Percentiles rank a stretch among this genome's conserved stretches.
Conservation (phyloP, 2,329 filamentous ascomycete species). For the Ascochyta pisi region DNA sequence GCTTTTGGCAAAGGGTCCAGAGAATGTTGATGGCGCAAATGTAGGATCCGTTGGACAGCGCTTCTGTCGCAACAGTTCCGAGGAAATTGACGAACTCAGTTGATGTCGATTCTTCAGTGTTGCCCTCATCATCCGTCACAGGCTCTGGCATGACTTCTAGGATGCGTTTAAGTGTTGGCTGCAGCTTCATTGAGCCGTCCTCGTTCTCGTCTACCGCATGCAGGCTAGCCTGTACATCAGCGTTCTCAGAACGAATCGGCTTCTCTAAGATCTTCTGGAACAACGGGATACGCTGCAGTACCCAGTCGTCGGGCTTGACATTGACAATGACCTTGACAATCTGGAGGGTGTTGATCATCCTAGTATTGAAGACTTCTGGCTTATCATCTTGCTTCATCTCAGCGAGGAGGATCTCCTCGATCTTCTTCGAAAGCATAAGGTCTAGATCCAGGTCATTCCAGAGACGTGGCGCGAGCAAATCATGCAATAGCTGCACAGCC, state of each 20-base stretch:
- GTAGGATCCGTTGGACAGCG: slow-evolving; percentile 80
- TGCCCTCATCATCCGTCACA: slow-evolving; percentile 83
- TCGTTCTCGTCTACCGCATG: slow-evolving; percentile 77
- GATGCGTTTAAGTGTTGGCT: slow-evolving; percentile 80
- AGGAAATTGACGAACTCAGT: slow-evolving; percentile 88
- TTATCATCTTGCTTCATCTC: slow-evolving; percentile 64
- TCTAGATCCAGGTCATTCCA: slow-evolving; percentile 95
- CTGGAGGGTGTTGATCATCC: slow-evolving; percentile 92
- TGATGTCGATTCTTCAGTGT: slow-evolving; percentile 75
- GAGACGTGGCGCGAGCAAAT: slow-evolving; percentile 83
- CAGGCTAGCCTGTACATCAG: slow-evolving; percentile 92
- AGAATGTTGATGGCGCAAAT: slow-evolving; percentile 90
- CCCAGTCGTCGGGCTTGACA: slow-evolving; percentile 89
- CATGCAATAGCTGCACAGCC: slow-evolving; percentile 79
- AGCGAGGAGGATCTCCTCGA: slow-evolving; percentile 81
- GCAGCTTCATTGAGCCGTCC: slow-evolving; percentile 64
- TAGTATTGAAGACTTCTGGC: slow-evolving; percentile 77
- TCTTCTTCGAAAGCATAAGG: slow-evolving; percentile 81
- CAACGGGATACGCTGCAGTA: slow-evolving; percentile 75
- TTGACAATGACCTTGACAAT: slow-evolving; percentile 89
- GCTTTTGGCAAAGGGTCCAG: slow-evolving; percentile 87
- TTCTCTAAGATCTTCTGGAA: slow-evolving; percentile 92
- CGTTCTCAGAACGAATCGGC: slow-evolving; percentile 83
- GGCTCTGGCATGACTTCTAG: slow-evolving; percentile 85
- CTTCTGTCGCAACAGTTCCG: slow-evolving; percentile 85